A percentile compares a stretch with the other conserved stretches of the same genome.
Evolutionary conservation across 2,329 filamentous ascomycete genomes (phyloP).

Genomic region (Eurotiales sp.): DNA sequence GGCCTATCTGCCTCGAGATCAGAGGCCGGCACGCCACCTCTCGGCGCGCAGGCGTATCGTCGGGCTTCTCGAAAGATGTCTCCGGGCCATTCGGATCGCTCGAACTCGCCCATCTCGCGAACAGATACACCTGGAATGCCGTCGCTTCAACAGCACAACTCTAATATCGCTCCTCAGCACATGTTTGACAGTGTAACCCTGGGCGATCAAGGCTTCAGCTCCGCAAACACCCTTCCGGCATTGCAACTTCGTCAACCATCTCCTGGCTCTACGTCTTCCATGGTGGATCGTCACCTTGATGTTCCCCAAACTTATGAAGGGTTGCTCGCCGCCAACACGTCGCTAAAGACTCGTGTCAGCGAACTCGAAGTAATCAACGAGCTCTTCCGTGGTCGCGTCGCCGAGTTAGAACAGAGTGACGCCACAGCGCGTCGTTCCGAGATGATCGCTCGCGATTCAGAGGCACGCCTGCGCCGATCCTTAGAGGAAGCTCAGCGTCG

Average conservation of each 20-base stretch:
- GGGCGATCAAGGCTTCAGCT: conserved; percentile 65
- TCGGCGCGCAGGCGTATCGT: conserved; percentile 56
- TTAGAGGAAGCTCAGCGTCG: conserved; percentile 73
- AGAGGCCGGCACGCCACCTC: conserved; percentile 54
- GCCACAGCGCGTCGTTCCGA: conserved; percentile 61
- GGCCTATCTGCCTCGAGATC: conserved; percentile 57
- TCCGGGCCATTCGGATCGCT: conserved; percentile 70
- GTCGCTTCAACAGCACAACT: conserved; percentile 55
- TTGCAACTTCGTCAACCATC: conserved; percentile 56
- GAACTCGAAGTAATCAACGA: conserved; percentile 95
- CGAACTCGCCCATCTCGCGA: conserved; percentile 74
- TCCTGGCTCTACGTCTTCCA: conserved; percentile 55
- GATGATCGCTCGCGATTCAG: conserved; percentile 52
- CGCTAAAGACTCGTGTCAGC: conserved; percentile 89
- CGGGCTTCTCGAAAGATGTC: conserved; percentile 67
- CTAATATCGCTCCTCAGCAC: conserved; percentile 68
- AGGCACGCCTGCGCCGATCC: conserved; percentile 56
- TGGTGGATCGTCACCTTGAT: conserved; percentile 63
- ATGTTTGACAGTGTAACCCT: conserved; percentile 71
- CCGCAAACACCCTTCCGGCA: conserved; percentile 45
- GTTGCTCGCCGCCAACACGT: conserved; percentile 73
- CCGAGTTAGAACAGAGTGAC: conserved; percentile 74
- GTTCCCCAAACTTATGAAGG: conserved; percentile 75
- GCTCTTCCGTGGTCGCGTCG: conserved; percentile 69
- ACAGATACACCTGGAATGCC: conserved; percentile 70